These are phyloP conservation scores for Podospora comata DNA, from an alignment of 495 filamentous ascomycete species.

Conservation along the genomic window DNA sequence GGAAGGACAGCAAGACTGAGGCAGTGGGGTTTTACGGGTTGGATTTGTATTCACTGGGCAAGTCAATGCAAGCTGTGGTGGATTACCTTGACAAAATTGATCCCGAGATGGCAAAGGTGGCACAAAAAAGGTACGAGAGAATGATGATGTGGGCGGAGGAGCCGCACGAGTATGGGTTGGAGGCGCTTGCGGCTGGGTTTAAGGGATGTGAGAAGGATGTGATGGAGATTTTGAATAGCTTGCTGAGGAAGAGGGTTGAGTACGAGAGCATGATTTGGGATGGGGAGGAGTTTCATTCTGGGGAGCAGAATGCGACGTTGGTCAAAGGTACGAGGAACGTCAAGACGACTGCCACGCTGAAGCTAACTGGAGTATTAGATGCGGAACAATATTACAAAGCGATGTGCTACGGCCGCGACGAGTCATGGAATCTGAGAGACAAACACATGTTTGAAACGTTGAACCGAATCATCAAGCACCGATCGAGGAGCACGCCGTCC, in stretches of 20 bases:
- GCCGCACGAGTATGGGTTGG: slow-evolving; percentile 52
- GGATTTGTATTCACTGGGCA: slow-evolving; percentile 55
- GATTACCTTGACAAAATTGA: slow-evolving; percentile 53
- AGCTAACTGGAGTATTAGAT: slow-evolving; percentile 30
- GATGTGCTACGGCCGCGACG: slow-evolving; percentile 56
- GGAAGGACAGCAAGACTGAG: slow-evolving; percentile 28
- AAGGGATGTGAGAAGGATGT: slow-evolving; percentile 50
- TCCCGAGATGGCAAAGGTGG: slow-evolving; percentile 43
- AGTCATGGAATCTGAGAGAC: slow-evolving; percentile 58
- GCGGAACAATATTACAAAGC: slow-evolving; percentile 57
- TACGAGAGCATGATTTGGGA: slow-evolving; percentile 37
- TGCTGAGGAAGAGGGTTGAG: slow-evolving; percentile 47
- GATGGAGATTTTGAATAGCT: slow-evolving; percentile 44
- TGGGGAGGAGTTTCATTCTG: slow-evolving; percentile 52
- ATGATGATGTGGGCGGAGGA: slow-evolving; percentile 53
- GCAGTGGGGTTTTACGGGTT: slow-evolving; percentile 53
- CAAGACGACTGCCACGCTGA: not conserved
- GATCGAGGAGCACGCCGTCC: slow-evolving; percentile 29
- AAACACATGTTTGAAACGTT: slow-evolving; percentile 59
- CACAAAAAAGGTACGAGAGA: slow-evolving; percentile 46
- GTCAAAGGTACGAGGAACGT: slow-evolving; percentile 36
- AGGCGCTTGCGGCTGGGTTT: slow-evolving; percentile 42
- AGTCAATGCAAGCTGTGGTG: slow-evolving; percentile 51
- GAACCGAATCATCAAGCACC: slow-evolving; percentile 43
- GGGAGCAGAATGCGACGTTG: slow-evolving; percentile 55